These are phyloP conservation scores for Vanrija sp. DNA, from an alignment of 1,284 basidiomycete species.

Conservation along the genomic window DNA sequence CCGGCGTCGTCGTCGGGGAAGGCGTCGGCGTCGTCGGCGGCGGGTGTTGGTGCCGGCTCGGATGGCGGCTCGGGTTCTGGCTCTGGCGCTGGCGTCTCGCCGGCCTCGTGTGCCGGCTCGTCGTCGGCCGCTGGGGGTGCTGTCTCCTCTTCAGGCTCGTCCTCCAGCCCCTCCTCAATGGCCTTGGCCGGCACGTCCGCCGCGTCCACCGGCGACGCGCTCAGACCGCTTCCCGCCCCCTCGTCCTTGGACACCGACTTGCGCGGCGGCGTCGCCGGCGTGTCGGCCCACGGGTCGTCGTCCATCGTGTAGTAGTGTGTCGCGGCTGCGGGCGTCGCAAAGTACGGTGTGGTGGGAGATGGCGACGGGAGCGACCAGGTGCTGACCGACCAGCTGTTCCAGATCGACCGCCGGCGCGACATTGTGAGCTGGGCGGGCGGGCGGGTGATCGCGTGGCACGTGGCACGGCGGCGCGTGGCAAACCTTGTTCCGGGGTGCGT, in stretches of 20 bases:
- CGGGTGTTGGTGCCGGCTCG: not conserved
- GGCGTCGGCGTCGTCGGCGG: not conserved
- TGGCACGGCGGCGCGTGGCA: no score
- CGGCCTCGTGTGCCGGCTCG: not conserved
- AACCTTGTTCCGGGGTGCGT: no score
- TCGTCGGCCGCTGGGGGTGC: not conserved
- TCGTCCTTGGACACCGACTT: not conserved
- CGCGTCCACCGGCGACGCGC: not conserved
- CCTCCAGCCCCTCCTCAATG: not conserved
- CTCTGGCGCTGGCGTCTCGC: not conserved
- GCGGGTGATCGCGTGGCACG: no score
- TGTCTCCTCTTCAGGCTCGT: not conserved
- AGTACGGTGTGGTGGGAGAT: no score
- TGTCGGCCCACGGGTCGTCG: constrained; percentile 33
- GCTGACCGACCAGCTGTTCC: no score
- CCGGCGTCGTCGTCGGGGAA: not conserved
- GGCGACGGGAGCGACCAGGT: no score
- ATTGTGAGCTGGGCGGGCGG: no score
- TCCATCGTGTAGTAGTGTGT: constrained; percentile 22
- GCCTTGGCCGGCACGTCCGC: not conserved
- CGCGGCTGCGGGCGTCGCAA: no score
- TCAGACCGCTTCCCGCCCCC: not conserved
- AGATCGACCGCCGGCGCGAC: no score
- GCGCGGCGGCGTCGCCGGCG: constrained; percentile 15
- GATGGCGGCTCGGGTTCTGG: not conserved